A percentile compares a stretch with the other conserved stretches of the same genome.
phyloP scores from a whole-genome alignment of 202 grass and related monocot genomes.

The Panicum hallii region DNA sequence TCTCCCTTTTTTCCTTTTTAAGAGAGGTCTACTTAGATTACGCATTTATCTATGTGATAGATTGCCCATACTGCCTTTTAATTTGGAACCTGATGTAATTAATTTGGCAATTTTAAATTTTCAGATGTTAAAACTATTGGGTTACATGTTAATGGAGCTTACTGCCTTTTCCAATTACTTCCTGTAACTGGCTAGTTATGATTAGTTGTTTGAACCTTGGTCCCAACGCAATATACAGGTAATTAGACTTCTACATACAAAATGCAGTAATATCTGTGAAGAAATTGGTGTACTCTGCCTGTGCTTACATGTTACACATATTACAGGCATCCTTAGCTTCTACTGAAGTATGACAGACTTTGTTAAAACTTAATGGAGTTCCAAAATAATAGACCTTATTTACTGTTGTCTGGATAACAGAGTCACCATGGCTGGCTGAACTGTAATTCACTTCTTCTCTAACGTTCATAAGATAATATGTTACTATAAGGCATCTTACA shows the following conservation, averaged over 20 bases:
- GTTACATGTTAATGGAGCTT: neutral
- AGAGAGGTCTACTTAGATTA: neutral
- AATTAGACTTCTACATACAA: slow-evolving; percentile 2
- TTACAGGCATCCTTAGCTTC: slow-evolving; percentile 6
- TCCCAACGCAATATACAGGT: neutral
- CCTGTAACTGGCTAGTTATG: neutral
- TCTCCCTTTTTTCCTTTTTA: neutral
- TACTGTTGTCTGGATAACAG: slow-evolving; percentile 23
- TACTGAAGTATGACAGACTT: neutral
- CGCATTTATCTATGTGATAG: slow-evolving; percentile 5
- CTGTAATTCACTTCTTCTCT: slow-evolving; percentile 21
- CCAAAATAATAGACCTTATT: slow-evolving; percentile 28
- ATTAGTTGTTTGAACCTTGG: neutral
- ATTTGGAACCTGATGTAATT: neutral
- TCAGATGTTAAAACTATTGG: slow-evolving; percentile 1
- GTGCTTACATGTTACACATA: slow-evolving; percentile 11
- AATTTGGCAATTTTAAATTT: slow-evolving; percentile 28
- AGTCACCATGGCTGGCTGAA: slow-evolving; percentile 15
- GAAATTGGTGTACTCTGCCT: neutral
- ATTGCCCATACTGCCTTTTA: neutral
- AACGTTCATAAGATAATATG: slow-evolving; percentile 33
- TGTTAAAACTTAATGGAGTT: slow-evolving; percentile 26
- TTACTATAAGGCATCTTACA: slow-evolving; percentile 8
- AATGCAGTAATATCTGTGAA: neutral
- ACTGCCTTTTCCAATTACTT: neutral